Base-by-base conservation (phyloP, 768 basidiomycete genomes). In the Rhodosporidiobolus odoratus region DNA sequence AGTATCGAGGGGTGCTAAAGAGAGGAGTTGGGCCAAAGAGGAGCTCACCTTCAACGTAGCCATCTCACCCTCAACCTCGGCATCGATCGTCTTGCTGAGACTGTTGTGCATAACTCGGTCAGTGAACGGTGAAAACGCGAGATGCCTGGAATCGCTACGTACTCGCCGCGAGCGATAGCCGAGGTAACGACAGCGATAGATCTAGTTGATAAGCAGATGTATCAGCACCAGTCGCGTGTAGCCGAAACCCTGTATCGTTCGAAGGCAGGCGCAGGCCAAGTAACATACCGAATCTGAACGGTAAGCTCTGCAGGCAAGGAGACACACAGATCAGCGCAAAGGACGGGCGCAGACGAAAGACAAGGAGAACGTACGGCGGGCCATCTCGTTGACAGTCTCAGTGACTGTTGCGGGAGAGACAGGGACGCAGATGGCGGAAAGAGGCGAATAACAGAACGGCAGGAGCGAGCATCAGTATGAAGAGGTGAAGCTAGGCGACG, bases 1-100 rank as follows among this genome's bases (percentile, higher is more conserved):
- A 10, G 15, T 15, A 32, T 53, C 7, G 12, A 10, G 12, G 7
- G 27, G 27, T 4, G 8, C 52, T 15, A 53, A 53, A 12, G 78
- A 78, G 66, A 75, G 75, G 32, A 76, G 72, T 17, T 45, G 43
- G 23, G 43, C 12, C 13, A 76, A 81, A 64, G 52, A 32, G 52
- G 21, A 13, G 52, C 27, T 13, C 38, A 81, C 80, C 74, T 82
- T 82, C 71, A 83, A 69, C 0, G 80, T 80, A 1, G 80, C 81
- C 79, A 83, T 83, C 74, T 83, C 82, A 41, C 82, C 82, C 56
- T 81, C 79, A 27, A 81, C 82, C 54, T 82, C 79, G 45, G 82
- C 81, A 50, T 82, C 81, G 68, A 83, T 82, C 48, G 79, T 80
- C 70, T 81, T 80, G 35, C 79, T 80, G 32, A 83, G 76, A 71